These are phyloP conservation scores for Striga asiatica DNA, from an alignment of 257 asterid species.

Conservation along the genomic window DNA sequence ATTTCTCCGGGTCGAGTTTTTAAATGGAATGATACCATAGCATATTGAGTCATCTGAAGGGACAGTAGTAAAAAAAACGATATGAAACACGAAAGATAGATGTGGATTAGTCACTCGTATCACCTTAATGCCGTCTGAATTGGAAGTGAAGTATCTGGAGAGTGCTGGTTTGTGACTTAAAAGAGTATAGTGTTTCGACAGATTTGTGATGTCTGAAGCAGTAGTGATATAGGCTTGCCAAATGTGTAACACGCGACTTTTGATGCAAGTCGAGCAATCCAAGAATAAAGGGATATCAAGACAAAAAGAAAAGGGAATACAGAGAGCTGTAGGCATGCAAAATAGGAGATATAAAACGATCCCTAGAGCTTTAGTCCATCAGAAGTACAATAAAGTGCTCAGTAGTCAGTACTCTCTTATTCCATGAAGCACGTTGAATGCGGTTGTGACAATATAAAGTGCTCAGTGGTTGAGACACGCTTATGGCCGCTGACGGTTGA, in stretches of 20 bases:
- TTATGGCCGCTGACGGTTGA: too few relatives aligned
- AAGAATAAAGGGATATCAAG: slow-evolving; percentile 4
- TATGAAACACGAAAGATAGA: too few relatives aligned
- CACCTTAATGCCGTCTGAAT: not conserved
- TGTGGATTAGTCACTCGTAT: not conserved
- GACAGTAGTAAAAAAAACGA: too few relatives aligned
- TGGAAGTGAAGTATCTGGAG: not conserved
- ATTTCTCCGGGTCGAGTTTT: not conserved
- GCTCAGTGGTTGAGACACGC: too few relatives aligned
- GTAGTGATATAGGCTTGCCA: not conserved
- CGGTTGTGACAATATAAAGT: too few relatives aligned
- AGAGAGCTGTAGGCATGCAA: too few relatives aligned
- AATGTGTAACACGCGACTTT: not conserved
- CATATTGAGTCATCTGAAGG: too few relatives aligned
- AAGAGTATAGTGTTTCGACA: not conserved
- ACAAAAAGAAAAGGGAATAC: not conserved
- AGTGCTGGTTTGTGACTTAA: not conserved
- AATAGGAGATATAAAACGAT: too few relatives aligned
- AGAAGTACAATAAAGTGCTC: too few relatives aligned
- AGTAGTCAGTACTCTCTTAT: too few relatives aligned
- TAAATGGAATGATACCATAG: not conserved
- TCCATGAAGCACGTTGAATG: too few relatives aligned
- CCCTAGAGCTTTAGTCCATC: too few relatives aligned
- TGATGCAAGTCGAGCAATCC: slow-evolving; percentile 7
- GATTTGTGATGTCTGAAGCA: not conserved